Evolutionary conservation across 148 eudicot genomes (phyloP).

Genomic region (Amaranthus palmeri): DNA sequence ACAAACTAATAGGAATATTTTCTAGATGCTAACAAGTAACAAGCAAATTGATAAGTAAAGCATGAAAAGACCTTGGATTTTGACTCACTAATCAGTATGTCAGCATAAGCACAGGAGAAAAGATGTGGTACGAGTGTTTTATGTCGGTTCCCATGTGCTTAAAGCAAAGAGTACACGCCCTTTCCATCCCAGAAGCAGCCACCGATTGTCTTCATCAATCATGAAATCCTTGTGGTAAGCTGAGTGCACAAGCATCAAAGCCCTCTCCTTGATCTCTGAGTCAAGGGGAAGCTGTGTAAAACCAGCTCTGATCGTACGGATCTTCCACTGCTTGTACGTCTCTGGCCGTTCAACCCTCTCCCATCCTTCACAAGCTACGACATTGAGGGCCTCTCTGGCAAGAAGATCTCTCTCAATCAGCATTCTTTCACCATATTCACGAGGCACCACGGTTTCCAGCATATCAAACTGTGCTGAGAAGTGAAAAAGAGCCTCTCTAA

Average conservation of each 20-base stretch:
- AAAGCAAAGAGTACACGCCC: conserved; percentile 52
- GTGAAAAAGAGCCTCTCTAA: conserved; percentile 65
- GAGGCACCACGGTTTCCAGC: conserved; percentile 54
- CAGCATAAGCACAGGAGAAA: no score
- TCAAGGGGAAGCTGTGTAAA: conserved; percentile 48
- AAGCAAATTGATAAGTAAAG: no score
- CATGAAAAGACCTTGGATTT: no score
- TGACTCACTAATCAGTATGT: no score
- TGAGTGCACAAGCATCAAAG: conserved; percentile 28
- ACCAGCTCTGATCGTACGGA: conserved; percentile 43
- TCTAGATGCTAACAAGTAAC: no score
- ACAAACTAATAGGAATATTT: no score
- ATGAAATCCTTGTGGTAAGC: conserved; percentile 55
- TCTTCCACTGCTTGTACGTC: conserved; percentile 70
- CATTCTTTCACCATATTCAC: conserved; percentile 44
- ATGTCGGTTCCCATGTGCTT: conserved; percentile 53
- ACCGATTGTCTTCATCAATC: conserved; percentile 51
- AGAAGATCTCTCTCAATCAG: conserved; percentile 55
- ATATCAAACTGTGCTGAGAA: conserved; percentile 65
- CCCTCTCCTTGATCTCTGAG: conserved; percentile 30
- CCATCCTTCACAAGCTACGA: conserved; percentile 70
- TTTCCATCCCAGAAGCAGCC: conserved; percentile 74
- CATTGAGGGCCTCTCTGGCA: conserved; percentile 59
- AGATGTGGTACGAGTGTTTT: background rate
- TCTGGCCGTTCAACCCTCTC: conserved; percentile 73